These are phyloP conservation scores for Elsinoe necatrix DNA, from an alignment of 2,329 filamentous ascomycete genomes.

Conservation along the genomic window DNA sequence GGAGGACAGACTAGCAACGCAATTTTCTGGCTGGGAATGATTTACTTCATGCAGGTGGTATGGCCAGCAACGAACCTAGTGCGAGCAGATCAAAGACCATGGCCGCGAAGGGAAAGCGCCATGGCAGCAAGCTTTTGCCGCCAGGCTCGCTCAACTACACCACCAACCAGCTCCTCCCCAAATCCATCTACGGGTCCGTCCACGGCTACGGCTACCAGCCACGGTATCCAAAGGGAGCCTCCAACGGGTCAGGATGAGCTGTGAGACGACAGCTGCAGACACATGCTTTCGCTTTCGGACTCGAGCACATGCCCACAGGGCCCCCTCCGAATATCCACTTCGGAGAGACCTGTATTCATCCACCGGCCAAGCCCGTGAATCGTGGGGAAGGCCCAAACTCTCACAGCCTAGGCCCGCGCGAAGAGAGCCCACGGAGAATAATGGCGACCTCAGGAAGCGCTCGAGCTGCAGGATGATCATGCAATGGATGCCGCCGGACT, in stretches of 20 bases:
- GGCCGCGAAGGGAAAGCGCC: slow-evolving; percentile 13
- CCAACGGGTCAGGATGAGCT: background rate
- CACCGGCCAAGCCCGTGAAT: slow-evolving; percentile 10
- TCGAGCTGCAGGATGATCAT: background rate
- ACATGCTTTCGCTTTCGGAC: background rate
- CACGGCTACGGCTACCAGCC: slow-evolving; percentile 5
- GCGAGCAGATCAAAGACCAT: slow-evolving; percentile 14
- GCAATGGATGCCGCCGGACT: slow-evolving; percentile 1
- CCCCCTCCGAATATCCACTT: background rate
- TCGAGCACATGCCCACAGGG: background rate
- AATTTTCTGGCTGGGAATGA: slow-evolving; percentile 13
- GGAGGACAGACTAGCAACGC: slow-evolving; percentile 6
- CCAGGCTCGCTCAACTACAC: slow-evolving; percentile 8
- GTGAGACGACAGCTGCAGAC: background rate
- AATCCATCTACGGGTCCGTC: slow-evolving; percentile 11
- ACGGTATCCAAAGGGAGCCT: background rate
- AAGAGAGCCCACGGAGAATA: slow-evolving; percentile 2
- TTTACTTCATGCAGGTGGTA: slow-evolving; percentile 13
- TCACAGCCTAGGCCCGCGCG: slow-evolving; percentile 8
- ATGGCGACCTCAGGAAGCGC: background rate
- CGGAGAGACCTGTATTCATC: slow-evolving; percentile 3
- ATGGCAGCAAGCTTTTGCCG: slow-evolving; percentile 7
- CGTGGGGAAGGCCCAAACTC: slow-evolving; percentile 13
- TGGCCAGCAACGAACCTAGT: slow-evolving; percentile 12
- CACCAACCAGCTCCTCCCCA: slow-evolving; percentile 11